A percentile compares a stretch with the other conserved stretches of the same genome.
Evolutionary conservation across 1,284 basidiomycete genomes (phyloP).

Genomic region (Neolentinus lepideus): DNA sequence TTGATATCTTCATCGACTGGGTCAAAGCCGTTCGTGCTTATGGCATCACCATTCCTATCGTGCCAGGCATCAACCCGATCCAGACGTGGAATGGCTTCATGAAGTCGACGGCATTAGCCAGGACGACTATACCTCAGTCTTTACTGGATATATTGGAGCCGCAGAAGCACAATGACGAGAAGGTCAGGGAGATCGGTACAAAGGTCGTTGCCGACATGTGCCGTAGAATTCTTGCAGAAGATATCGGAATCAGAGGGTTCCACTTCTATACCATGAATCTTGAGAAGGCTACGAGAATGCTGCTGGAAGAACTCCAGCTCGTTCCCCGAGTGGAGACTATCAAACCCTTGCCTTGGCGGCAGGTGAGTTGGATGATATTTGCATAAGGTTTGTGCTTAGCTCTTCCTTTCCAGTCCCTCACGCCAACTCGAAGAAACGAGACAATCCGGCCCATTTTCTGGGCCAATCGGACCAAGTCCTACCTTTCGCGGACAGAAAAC

Average conservation of each 20-base stretch:
- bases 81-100: conserved; percentile 98
- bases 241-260: conserved; percentile 78
- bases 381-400: conserved; percentile 8
- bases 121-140: conserved; percentile 75
- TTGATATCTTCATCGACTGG: conserved; percentile 81
- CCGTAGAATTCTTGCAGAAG: conserved; percentile 67
- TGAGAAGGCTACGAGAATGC: conserved; percentile 91
- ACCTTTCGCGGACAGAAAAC: conserved; percentile 87
- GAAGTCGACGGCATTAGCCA: conserved; percentile 85
- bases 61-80: conserved; percentile 95
- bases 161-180: conserved; percentile 87
- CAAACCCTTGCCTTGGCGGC: conserved; percentile 90
- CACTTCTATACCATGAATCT: conserved; percentile 99
- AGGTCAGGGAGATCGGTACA: conserved; percentile 84
- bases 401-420: conserved; percentile 57
- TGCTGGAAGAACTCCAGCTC: conserved; percentile 83
- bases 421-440: conserved; percentile 81
- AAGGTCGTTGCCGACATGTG: conserved; percentile 89
- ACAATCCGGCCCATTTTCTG: conserved; percentile 94
- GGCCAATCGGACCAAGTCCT: conserved; percentile 90
- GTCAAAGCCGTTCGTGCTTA: conserved; percentile 76
- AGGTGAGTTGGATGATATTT: conserved; percentile 37
- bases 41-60: conserved; percentile 90
- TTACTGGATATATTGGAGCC: conserved; percentile 84
- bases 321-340: conserved; percentile 82